Percentiles rank a stretch among this genome's conserved stretches.
Conservation (phyloP, 768 basidiomycete genomes). For the Russula earlei region DNA sequence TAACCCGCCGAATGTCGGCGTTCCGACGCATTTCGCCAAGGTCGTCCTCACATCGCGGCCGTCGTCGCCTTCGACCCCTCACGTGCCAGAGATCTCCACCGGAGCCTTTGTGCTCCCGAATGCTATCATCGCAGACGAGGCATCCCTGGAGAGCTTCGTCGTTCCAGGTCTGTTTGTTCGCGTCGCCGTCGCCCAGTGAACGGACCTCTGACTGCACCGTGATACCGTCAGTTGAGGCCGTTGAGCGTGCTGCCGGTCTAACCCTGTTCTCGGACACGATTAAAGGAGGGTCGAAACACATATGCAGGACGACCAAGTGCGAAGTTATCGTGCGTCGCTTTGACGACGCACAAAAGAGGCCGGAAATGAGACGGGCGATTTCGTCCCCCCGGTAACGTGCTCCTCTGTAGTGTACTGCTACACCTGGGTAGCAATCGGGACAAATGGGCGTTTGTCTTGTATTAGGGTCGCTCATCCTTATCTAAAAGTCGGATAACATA, state of each 20-base stretch:
- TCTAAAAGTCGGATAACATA: conserved; percentile 59
- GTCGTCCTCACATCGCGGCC: conserved; percentile 77
- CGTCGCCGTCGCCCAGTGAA: not conserved
- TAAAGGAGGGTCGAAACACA: conserved; percentile 67
- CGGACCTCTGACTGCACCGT: not conserved
- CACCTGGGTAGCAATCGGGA: not conserved
- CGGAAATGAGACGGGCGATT: conserved; percentile 42
- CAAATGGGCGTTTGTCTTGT: not conserved
- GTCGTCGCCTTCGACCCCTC: conserved; percentile 59
- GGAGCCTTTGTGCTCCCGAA: conserved; percentile 97
- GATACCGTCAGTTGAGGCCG: conserved; percentile 62
- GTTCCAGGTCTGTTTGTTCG: conserved; percentile 53
- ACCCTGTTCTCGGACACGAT: conserved; percentile 77
- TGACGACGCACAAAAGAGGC: conserved; percentile 78
- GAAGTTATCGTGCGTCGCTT: conserved; percentile 82
- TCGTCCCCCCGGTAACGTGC: conserved; percentile 31
- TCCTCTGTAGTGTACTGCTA: not conserved
- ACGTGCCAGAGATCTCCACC: conserved; percentile 66
- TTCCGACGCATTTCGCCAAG: conserved; percentile 98
- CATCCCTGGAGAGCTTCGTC: conserved; percentile 70
- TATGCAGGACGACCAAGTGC: conserved; percentile 85
- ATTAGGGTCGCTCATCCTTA: conserved; percentile 5
- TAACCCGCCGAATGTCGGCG: conserved; percentile 76
- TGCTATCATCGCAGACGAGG: conserved; percentile 78
- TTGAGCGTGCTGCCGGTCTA: conserved; percentile 85